Evolutionary conservation across 495 filamentous ascomycete genomes (phyloP).

Genomic region (Penicillium parvum): DNA sequence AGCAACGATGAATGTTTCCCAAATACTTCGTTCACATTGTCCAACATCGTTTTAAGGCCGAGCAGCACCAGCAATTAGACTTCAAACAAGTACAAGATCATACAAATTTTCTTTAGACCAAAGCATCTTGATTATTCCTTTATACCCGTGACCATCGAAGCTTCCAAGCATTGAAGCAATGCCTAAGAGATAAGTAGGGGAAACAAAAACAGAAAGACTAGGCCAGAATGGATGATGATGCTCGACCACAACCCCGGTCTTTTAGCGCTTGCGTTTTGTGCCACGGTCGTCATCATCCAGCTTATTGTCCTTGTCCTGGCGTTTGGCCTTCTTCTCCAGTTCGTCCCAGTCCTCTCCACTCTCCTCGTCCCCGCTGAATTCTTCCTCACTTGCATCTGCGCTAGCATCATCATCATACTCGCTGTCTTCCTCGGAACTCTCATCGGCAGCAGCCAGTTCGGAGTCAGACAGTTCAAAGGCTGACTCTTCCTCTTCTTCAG

Average conservation of each 20-base stretch:
- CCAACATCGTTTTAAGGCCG: no score
- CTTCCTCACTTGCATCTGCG: conserved; percentile 67
- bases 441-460: conserved; percentile 73
- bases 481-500: conserved; percentile 80
- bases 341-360: conserved; percentile 93
- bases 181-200: no score
- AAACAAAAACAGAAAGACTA: no score
- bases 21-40: no score
- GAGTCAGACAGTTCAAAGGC: conserved; percentile 86
- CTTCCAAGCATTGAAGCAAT: no score
- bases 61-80: neutral
- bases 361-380: conserved; percentile 71
- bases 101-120: no score
- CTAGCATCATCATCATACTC: conserved; percentile 92
- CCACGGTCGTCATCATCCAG: conserved; percentile 65
- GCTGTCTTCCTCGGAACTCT: conserved; percentile 80
- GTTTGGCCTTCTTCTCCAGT: conserved; percentile 83
- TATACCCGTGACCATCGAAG: no score
- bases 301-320: conserved; percentile 72
- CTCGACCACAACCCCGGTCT: no score
- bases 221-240: no score
- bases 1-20: no score
- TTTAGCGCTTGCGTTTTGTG: conserved; percentile 54
- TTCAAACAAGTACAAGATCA: no score
- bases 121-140: no score